Evolutionary conservation across 2,329 filamentous ascomycete species (phyloP).

Genomic region (Ophiostoma sp.): DNA sequence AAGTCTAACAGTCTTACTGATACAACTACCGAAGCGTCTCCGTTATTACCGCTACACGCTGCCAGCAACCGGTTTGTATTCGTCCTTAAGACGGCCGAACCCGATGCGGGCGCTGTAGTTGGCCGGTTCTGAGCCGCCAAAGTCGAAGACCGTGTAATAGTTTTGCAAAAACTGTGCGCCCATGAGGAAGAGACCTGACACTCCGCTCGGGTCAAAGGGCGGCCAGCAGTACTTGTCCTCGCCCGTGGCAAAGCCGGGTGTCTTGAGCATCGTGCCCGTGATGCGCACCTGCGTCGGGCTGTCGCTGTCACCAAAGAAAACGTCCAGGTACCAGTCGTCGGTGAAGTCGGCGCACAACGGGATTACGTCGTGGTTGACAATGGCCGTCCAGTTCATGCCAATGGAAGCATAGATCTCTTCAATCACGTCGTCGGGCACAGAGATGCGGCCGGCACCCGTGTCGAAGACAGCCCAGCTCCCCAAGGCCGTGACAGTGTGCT

Average conservation of each 20-base stretch:
- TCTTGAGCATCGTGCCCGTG: conserved; percentile 12
- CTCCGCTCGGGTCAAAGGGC: not conserved
- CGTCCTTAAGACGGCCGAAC: not conserved
- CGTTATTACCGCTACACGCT: no score
- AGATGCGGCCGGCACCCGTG: conserved; percentile 12
- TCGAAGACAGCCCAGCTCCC: not conserved
- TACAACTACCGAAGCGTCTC: no score
- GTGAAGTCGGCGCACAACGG: conserved; percentile 5
- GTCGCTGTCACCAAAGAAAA: not conserved
- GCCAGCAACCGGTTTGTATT: not conserved
- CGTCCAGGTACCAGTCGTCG: conserved; percentile 6
- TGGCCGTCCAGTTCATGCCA: conserved; percentile 7
- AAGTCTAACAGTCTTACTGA: no score
- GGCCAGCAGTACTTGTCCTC: conserved; percentile 14
- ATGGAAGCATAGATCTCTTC: conserved; percentile 3
- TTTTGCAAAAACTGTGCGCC: not conserved
- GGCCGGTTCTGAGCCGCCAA: not conserved
- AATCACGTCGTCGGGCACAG: not conserved
- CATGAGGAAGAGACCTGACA: not conserved
- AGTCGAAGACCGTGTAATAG: conserved; percentile 6
- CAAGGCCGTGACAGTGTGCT: not conserved
- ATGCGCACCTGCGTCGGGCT: not conserved
- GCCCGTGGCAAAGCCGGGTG: not conserved
- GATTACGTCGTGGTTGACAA: not conserved
- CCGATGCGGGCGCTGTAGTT: conserved; percentile 7